Conservation (phyloP, 257 asterid species). For the Gentiana dahurica region DNA sequence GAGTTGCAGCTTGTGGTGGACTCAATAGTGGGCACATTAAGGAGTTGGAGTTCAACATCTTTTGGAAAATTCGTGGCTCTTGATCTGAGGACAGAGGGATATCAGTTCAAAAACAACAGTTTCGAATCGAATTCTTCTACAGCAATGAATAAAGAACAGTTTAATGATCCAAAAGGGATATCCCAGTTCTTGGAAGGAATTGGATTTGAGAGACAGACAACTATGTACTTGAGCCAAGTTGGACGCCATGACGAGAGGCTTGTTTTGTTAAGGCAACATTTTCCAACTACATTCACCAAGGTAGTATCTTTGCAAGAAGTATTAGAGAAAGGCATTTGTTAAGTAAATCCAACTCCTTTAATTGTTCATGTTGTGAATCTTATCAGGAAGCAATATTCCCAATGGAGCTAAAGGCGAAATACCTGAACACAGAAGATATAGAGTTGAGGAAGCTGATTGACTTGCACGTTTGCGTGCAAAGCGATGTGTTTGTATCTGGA, state of each 20-base stretch:
- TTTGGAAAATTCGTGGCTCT: conserved; percentile 41
- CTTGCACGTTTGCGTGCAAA: conserved; percentile 27
- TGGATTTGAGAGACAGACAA: conserved; percentile 33
- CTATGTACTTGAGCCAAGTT: conserved; percentile 44
- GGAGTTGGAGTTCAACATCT: conserved; percentile 31
- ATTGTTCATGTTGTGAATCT: neutral
- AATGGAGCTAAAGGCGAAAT: conserved; percentile 19
- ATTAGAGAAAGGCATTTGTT: too few species aligned
- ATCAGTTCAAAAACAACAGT: conserved; percentile 11
- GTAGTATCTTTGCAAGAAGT: conserved; percentile 12
- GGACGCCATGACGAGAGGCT: conserved; percentile 36
- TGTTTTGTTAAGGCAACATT: conserved; percentile 31
- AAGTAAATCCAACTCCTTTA: too few species aligned
- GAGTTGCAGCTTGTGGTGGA: conserved; percentile 29
- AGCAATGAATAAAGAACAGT: conserved; percentile 15
- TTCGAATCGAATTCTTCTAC: conserved; percentile 12
- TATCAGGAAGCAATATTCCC: conserved; percentile 41
- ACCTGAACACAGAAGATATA: conserved; percentile 6
- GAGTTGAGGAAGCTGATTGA: conserved; percentile 36
- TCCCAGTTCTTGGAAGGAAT: conserved; percentile 28
- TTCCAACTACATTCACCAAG: conserved; percentile 59
- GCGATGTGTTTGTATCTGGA: conserved; percentile 40
- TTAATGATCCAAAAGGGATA: conserved; percentile 23
- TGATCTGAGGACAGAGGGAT: conserved; percentile 25
- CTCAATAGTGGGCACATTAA: conserved; percentile 37